Conservation (phyloP, 2,329 filamentous ascomycete species). For the Apiospora rasikravindrae region DNA sequence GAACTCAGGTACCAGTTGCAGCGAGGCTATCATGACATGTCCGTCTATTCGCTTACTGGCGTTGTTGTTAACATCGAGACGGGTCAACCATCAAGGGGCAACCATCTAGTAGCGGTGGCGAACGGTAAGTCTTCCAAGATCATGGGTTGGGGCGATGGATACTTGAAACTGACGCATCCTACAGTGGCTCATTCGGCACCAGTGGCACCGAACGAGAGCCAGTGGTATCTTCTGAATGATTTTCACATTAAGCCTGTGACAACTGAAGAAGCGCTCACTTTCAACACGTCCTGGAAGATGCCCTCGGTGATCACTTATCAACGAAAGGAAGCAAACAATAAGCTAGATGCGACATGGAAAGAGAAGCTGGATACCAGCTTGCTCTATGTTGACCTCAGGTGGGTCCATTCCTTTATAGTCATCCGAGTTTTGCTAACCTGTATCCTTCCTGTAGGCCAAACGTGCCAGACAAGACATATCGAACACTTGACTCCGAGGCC, state of each 20-base stretch:
- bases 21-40: conserved; percentile 78
- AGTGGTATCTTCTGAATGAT: conserved; percentile 98
- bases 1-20: conserved; percentile 83
- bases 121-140: conserved; percentile 67
- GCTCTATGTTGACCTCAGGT: conserved; percentile 74
- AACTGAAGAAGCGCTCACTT: conserved; percentile 83
- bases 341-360: conserved; percentile 87
- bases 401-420: conserved; percentile 30
- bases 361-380: conserved; percentile 81
- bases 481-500: conserved; percentile 56
- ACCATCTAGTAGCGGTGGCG: conserved; percentile 89
- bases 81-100: conserved; percentile 76
- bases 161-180: conserved; percentile 32
- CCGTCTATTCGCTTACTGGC: conserved; percentile 90
- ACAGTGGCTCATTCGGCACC: conserved; percentile 70
- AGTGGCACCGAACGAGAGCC: conserved; percentile 63
- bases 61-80: conserved; percentile 89
- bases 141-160: background rate
- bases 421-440: background rate
- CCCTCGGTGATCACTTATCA: conserved; percentile 90
- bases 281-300: conserved; percentile 90
- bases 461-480: conserved; percentile 60
- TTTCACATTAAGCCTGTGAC: conserved; percentile 86
- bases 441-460: conserved; percentile 41
- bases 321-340: conserved; percentile 78